phyloP scores from a whole-genome alignment of 805 yeast species.

The Sugiyamaella chiloensis region DNA sequence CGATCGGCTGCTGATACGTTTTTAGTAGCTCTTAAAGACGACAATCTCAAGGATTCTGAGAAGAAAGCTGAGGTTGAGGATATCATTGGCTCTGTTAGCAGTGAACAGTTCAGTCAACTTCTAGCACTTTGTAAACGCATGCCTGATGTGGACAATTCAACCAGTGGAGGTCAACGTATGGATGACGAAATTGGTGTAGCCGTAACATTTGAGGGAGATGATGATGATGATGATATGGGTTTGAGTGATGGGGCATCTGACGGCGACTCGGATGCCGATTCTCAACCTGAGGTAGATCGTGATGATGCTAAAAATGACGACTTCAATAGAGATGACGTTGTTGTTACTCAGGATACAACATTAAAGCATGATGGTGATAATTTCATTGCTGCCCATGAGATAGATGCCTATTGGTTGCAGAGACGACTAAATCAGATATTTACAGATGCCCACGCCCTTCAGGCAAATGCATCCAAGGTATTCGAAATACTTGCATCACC shows the following conservation, averaged over 20 bases:
- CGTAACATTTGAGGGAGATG: constrained; percentile 40
- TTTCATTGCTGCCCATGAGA: constrained; percentile 37
- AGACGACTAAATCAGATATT: constrained; percentile 42
- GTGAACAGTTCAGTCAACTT: constrained; percentile 47
- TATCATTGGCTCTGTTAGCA: constrained; percentile 45
- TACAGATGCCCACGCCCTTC: constrained; percentile 41
- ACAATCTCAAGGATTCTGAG: constrained; percentile 39
- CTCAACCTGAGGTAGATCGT: constrained; percentile 18
- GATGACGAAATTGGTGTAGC: constrained; percentile 44
- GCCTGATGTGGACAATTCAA: constrained; percentile 44
- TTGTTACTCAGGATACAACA: background rate
- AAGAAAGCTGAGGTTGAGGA: constrained; percentile 52
- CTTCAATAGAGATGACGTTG: background rate
- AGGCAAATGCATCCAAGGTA: constrained; percentile 41
- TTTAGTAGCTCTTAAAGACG: constrained; percentile 52
- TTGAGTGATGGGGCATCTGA: constrained; percentile 17
- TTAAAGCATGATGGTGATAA: constrained; percentile 1
- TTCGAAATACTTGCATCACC: constrained; percentile 40
- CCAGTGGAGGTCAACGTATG: constrained; percentile 21
- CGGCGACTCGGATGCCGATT: constrained; percentile 22
- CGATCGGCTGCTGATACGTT: constrained; percentile 62
- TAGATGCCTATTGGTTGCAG: constrained; percentile 54
- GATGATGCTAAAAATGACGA: background rate
- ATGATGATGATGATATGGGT: constrained; percentile 23
- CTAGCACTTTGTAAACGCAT: constrained; percentile 44